A percentile compares a stretch with the other conserved stretches of the same genome.
Evolutionary conservation across 495 filamentous ascomycete genomes (phyloP).

Genomic region (Aspergillus saccharolyticus): DNA sequence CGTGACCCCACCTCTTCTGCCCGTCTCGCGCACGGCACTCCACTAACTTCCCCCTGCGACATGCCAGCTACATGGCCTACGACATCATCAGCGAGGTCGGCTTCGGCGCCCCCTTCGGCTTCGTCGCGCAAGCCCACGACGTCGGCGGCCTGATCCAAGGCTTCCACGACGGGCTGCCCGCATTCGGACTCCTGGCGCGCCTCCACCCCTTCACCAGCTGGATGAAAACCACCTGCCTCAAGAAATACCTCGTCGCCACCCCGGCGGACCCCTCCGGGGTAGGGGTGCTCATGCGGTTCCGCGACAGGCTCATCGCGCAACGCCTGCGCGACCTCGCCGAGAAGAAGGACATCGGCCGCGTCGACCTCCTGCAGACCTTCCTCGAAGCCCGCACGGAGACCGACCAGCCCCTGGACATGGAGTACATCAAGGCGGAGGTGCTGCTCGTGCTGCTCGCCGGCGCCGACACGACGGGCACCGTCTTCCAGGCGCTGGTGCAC

Average conservation of each 20-base stretch:
- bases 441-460: slow-evolving; percentile 55
- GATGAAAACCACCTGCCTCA: slow-evolving; percentile 48
- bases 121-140: slow-evolving; percentile 54
- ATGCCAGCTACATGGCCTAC: slow-evolving; percentile 47
- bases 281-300: slow-evolving; percentile 44
- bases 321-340: slow-evolving; percentile 7
- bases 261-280: slow-evolving; percentile 45
- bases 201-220: slow-evolving; percentile 52
- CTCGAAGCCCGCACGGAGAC: slow-evolving; percentile 41
- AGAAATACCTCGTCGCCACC: slow-evolving; percentile 52
- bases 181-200: slow-evolving; percentile 44
- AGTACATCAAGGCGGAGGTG: slow-evolving; percentile 51
- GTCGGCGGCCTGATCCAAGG: slow-evolving; percentile 49
- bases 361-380: slow-evolving; percentile 31
- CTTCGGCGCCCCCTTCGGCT: slow-evolving; percentile 59
- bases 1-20: slow-evolving; percentile 16
- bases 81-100: slow-evolving; percentile 63
- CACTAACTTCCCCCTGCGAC: neutral
- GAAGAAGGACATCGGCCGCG: slow-evolving; percentile 12
- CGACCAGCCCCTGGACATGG: slow-evolving; percentile 43
- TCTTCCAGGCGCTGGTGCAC: slow-evolving; percentile 49
- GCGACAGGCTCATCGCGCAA: slow-evolving; percentile 35
- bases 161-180: slow-evolving; percentile 45
- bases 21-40: neutral
- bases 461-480: slow-evolving; percentile 59